phyloP scores from a whole-genome alignment of 2,329 filamentous ascomycete genomes.

The Beauveria bassiana region DNA sequence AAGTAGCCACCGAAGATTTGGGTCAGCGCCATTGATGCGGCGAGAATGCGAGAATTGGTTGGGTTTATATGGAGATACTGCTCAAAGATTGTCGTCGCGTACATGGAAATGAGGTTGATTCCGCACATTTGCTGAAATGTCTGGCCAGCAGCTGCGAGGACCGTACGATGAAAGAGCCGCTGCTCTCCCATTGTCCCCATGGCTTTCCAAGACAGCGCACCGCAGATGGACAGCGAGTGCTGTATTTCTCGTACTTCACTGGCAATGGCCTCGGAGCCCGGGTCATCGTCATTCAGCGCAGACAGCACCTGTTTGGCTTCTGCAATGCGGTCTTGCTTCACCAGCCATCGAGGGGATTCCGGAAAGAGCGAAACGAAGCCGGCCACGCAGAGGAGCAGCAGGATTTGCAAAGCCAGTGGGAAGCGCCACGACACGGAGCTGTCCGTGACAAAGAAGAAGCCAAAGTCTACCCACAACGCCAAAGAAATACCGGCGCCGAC shows the following conservation, averaged over 20 bases:
- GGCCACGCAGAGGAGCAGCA: conserved; percentile 37
- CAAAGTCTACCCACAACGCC: conserved; percentile 38
- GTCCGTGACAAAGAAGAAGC: conserved; percentile 24
- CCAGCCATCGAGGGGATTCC: conserved; percentile 30
- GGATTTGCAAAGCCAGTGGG: conserved; percentile 37
- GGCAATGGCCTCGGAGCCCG: conserved; percentile 5
- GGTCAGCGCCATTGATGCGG: conserved; percentile 21
- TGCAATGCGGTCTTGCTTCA: conserved; percentile 24
- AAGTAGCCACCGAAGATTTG: conserved; percentile 25
- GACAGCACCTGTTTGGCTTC: conserved; percentile 45
- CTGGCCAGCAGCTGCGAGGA: conserved; percentile 11
- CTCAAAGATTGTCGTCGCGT: conserved; percentile 23
- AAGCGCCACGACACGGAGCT: conserved; percentile 36
- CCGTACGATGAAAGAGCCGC: conserved; percentile 11
- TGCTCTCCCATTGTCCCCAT: conserved; percentile 14
- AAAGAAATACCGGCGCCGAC: conserved; percentile 35
- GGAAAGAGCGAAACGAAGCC: conserved; percentile 33
- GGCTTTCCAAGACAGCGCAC: conserved; percentile 13
- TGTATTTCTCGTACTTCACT: conserved; percentile 12
- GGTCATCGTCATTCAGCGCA: not conserved
- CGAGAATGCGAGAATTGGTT: conserved; percentile 18
- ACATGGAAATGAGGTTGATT: conserved; percentile 22
- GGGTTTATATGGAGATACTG: conserved; percentile 19
- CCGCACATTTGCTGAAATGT: conserved; percentile 21
- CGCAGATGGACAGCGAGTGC: conserved; percentile 13